Conservation (phyloP, 2,329 filamentous ascomycete species). For the Alternaria triticimaculans region DNA sequence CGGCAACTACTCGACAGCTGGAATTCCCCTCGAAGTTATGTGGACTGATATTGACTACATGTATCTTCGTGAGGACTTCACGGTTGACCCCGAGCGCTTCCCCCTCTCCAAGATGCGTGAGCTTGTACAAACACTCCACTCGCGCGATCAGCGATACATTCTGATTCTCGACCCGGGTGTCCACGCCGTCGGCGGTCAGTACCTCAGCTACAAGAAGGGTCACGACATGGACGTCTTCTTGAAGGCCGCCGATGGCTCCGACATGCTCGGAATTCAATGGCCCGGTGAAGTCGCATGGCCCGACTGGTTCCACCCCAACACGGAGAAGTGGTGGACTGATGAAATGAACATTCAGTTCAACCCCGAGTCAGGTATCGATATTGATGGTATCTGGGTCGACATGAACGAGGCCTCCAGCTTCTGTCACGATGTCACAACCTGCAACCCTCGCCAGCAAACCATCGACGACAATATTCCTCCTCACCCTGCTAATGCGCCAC, state of each 20-base stretch:
- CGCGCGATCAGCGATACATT: conserved; percentile 71
- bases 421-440: conserved; percentile 53
- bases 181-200: conserved; percentile 58
- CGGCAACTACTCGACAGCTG: conserved; percentile 69
- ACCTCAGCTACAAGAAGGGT: conserved; percentile 67
- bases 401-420: conserved; percentile 53
- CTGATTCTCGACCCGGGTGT: conserved; percentile 75
- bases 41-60: conserved; percentile 80
- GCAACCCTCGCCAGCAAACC: conserved; percentile 48
- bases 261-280: conserved; percentile 74
- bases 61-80: conserved; percentile 66
- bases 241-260: conserved; percentile 60
- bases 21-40: conserved; percentile 74
- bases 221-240: conserved; percentile 63
- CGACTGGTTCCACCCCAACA: conserved; percentile 76
- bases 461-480: conserved; percentile 62
- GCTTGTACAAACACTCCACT: conserved; percentile 70
- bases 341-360: conserved; percentile 72
- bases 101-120: conserved; percentile 68
- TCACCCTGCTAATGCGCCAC: conserved; percentile 59
- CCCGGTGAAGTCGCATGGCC: conserved; percentile 75
- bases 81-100: conserved; percentile 69
- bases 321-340: conserved; percentile 71
- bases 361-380: conserved; percentile 69
- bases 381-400: conserved; percentile 72